These are phyloP conservation scores for Lumnitzera littorea DNA, from an alignment of 345 rosid genomes.

Conservation along the genomic window DNA sequence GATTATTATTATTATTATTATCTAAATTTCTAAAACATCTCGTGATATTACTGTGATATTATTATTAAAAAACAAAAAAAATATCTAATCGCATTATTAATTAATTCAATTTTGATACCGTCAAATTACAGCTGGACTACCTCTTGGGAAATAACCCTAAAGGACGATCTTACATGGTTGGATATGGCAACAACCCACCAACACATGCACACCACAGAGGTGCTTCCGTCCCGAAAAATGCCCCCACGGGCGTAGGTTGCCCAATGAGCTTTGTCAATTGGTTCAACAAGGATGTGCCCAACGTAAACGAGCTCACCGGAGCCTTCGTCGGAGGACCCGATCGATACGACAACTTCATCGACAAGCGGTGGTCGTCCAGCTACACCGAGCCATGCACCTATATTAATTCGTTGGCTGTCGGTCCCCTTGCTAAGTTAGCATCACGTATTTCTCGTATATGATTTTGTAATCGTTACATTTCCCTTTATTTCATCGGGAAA, in stretches of 20 bases:
- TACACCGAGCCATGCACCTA: constrained; percentile 93
- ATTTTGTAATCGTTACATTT: too few species aligned
- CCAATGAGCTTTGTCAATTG: constrained; percentile 59
- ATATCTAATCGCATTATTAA: too few species aligned
- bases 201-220: constrained; percentile 81
- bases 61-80: too few species aligned
- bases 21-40: too few species aligned
- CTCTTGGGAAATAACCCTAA: constrained; percentile 66
- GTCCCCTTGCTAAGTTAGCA: constrained; percentile 72
- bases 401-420: constrained; percentile 62
- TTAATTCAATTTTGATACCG: background rate
- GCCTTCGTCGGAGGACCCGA: constrained; percentile 94
- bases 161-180: constrained; percentile 89
- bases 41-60: too few species aligned
- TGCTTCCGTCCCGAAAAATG: constrained; percentile 43
- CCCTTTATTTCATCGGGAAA: too few species aligned
- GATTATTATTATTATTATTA: too few species aligned
- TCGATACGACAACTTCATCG: constrained; percentile 50
- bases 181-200: constrained; percentile 75
- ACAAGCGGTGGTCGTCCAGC: constrained; percentile 49
- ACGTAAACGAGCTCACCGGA: constrained; percentile 76
- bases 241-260: constrained; percentile 26
- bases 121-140: constrained; percentile 62
- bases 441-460: background rate
- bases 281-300: constrained; percentile 40